Conservation (phyloP, 1,139 yeast species). For the Sugiyamaella castrensis region DNA sequence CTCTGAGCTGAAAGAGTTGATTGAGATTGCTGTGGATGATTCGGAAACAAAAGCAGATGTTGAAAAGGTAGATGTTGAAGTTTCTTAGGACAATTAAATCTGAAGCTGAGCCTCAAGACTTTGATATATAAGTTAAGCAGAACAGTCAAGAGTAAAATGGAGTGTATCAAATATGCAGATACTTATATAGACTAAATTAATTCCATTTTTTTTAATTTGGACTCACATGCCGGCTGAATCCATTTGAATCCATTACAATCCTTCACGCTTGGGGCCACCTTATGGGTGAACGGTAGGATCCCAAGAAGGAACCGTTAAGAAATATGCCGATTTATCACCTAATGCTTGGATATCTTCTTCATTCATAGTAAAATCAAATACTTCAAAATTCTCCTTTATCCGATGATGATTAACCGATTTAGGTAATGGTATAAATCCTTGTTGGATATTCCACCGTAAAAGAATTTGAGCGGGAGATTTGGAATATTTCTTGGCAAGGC, state of each 20-base stretch:
- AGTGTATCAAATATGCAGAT: too few relatives aligned
- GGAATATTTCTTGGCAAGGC: constrained; percentile 37
- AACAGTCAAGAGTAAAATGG: too few relatives aligned
- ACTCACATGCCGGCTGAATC: too few relatives aligned
- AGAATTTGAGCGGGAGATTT: constrained; percentile 45
- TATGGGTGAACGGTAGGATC: constrained; percentile 9
- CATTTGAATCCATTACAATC: too few relatives aligned
- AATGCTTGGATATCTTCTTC: constrained; percentile 27
- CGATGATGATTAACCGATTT: constrained; percentile 71
- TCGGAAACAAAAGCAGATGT: not conserved
- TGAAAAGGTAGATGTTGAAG: too few relatives aligned
- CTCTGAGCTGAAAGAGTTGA: constrained; percentile 4
- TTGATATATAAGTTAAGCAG: too few relatives aligned
- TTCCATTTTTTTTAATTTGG: too few relatives aligned
- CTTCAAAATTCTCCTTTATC: constrained; percentile 45
- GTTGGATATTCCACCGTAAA: constrained; percentile 41
- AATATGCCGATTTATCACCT: constrained; percentile 11
- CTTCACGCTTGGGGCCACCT: too few relatives aligned
- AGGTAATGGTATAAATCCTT: constrained; percentile 46
- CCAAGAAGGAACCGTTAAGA: constrained; percentile 12
- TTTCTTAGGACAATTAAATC: too few relatives aligned
- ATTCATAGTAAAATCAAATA: constrained; percentile 44
- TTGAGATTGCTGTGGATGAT: not conserved
- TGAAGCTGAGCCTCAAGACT: too few relatives aligned
- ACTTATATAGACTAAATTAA: too few relatives aligned